A percentile compares a stretch with the other conserved stretches of the same genome.
These are phyloP conservation scores for Zygoascus sp. DNA, from an alignment of 1,139 yeast genomes.

Conservation along the genomic window DNA sequence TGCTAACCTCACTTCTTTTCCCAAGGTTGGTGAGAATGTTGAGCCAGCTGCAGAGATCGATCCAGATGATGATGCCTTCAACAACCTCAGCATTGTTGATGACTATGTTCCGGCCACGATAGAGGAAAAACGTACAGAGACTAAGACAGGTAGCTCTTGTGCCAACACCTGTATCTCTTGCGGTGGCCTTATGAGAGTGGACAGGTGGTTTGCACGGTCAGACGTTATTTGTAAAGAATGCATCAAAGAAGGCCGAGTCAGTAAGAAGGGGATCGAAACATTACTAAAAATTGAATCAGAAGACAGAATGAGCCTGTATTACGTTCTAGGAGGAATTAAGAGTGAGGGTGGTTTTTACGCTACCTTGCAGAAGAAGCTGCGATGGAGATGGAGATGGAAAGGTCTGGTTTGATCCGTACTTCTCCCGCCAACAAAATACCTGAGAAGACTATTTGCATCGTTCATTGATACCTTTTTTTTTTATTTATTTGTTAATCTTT, in stretches of 20 bases:
- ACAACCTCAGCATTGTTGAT: conserved; percentile 13
- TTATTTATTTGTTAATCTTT: conserved; percentile 5
- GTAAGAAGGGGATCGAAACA: neutral
- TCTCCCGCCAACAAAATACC: neutral
- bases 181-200: neutral
- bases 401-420: conserved; percentile 30
- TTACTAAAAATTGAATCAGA: conserved; percentile 13
- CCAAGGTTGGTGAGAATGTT: conserved; percentile 32
- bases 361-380: conserved; percentile 34
- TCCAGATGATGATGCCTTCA: neutral
- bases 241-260: conserved; percentile 1
- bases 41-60: neutral
- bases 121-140: conserved; percentile 13
- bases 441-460: neutral
- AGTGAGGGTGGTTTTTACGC: conserved; percentile 17
- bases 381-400: conserved; percentile 46
- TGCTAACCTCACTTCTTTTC: conserved; percentile 59
- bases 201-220: conserved; percentile 5
- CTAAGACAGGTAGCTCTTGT: conserved; percentile 10
- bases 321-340: conserved; percentile 4
- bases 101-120: conserved; percentile 20
- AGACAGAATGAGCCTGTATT: conserved; percentile 11
- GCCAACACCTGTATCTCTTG: conserved; percentile 11
- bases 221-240: conserved; percentile 8
- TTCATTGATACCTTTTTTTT: conserved; percentile 2